Conservation (phyloP, 306 rosid genomes). For the Trifolium dubium region DNA sequence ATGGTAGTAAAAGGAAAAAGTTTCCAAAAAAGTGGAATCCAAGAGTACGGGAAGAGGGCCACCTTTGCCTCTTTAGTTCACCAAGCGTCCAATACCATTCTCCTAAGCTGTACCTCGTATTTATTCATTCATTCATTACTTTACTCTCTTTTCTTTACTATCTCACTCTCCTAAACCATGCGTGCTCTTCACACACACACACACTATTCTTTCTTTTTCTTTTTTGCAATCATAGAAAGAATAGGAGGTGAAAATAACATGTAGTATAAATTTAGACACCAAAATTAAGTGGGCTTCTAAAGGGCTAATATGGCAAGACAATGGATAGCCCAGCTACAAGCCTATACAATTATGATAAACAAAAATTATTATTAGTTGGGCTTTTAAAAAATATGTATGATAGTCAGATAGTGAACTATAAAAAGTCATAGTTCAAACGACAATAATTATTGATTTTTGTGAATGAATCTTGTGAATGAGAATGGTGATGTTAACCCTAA, state of each 20-base stretch:
- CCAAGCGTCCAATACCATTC: slow-evolving; percentile 61
- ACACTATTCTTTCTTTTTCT: background rate
- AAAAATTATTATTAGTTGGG: too few relatives aligned
- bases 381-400: too few relatives aligned
- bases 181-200: slow-evolving; percentile 22
- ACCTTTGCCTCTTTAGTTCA: slow-evolving; percentile 78
- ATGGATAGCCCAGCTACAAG: too few relatives aligned
- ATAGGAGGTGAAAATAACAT: background rate
- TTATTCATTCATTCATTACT: slow-evolving; percentile 30
- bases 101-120: slow-evolving; percentile 68
- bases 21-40: slow-evolving; percentile 88
- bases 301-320: background rate
- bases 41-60: slow-evolving; percentile 99
- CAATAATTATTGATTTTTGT: too few relatives aligned
- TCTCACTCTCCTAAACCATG: slow-evolving; percentile 42
- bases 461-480: too few relatives aligned
- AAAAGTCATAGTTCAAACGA: too few relatives aligned
- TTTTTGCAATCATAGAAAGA: background rate
- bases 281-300: background rate
- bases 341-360: too few relatives aligned
- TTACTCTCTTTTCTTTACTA: slow-evolving; percentile 4
- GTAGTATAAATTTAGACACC: background rate
- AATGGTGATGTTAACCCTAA: too few relatives aligned
- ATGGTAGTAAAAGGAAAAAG: slow-evolving; percentile 59
- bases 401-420: too few relatives aligned